Percentiles rank a stretch among this genome's conserved stretches.
Conservation (phyloP, 257 asterid species). For the Lavandula angustifolia region DNA sequence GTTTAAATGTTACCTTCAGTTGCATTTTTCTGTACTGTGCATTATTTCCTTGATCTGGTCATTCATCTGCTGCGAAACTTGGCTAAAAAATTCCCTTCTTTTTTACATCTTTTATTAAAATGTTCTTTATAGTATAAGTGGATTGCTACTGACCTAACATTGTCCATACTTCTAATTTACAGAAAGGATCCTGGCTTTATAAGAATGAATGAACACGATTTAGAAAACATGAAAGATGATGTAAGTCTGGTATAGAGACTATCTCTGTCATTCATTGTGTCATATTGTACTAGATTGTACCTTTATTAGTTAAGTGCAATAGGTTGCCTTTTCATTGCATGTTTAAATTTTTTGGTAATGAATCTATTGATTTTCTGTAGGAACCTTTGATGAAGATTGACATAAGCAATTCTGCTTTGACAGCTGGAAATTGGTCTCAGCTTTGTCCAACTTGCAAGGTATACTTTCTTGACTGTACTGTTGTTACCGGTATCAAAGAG, state of each 20-base stretch:
- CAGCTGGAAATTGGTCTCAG: constrained; percentile 97
- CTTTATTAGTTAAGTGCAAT: constrained; percentile 17
- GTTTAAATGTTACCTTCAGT: neutral
- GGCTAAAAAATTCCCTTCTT: neutral
- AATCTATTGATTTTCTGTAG: constrained; percentile 40
- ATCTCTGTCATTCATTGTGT: constrained; percentile 22
- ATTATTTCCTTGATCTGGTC: constrained; percentile 4
- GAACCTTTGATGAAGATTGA: constrained; percentile 89
- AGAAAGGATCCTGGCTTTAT: constrained; percentile 98
- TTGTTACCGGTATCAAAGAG: neutral
- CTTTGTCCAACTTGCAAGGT: constrained; percentile 99
- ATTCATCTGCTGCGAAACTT: constrained; percentile 17
- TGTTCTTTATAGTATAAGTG: constrained; percentile 13
- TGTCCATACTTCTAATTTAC: constrained; percentile 36
- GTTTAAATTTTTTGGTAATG: constrained; percentile 9
- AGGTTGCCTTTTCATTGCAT: constrained; percentile 1
- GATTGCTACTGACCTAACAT: constrained; percentile 25
- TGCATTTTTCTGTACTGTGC: neutral
- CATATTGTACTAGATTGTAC: constrained; percentile 21
- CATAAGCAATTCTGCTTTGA: constrained; percentile 81
- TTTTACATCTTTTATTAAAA: neutral
- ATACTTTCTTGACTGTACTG: constrained; percentile 14
- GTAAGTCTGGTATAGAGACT: constrained; percentile 46
- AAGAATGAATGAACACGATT: constrained; percentile 58
- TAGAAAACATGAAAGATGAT: constrained; percentile 78